A percentile compares a stretch with the other conserved stretches of the same genome.
These are phyloP conservation scores for Asterochloris erici DNA, from an alignment of 139 green algal species.

Conservation along the genomic window DNA sequence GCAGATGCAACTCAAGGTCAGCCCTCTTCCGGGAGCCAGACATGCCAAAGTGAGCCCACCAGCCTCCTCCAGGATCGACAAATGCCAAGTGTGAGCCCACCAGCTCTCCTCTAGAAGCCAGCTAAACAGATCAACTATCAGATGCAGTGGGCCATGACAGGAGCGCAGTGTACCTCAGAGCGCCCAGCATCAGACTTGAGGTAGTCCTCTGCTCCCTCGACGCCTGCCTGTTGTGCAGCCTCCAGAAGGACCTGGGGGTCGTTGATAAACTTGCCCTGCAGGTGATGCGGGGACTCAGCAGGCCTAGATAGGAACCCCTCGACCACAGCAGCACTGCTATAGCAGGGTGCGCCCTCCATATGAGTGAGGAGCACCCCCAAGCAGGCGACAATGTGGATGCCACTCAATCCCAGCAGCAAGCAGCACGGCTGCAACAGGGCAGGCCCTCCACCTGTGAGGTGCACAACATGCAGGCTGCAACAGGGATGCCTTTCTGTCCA, in stretches of 20 bases:
- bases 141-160: background rate
- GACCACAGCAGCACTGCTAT: too few relatives aligned
- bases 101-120: background rate
- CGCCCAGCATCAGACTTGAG: conserved; percentile 17
- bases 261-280: conserved; percentile 44
- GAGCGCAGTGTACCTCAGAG: background rate
- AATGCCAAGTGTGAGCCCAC: background rate
- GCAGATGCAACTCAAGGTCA: background rate
- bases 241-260: conserved; percentile 41
- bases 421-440: too few relatives aligned
- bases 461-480: too few relatives aligned
- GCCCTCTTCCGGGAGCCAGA: background rate
- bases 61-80: background rate
- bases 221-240: conserved; percentile 36
- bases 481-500: too few relatives aligned
- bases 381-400: too few relatives aligned
- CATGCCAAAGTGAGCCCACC: background rate
- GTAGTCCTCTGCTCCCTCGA: conserved; percentile 31
- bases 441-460: too few relatives aligned
- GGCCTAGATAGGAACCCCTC: too few relatives aligned
- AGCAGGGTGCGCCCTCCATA: too few relatives aligned
- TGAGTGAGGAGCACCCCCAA: too few relatives aligned
- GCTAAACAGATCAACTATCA: background rate
- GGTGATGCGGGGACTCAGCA: too few relatives aligned
- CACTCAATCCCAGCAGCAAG: too few relatives aligned